Evolutionary conservation across 2,329 filamentous ascomycete genomes (phyloP).

Genomic region (Pyrenophora tritici-repentis): DNA sequence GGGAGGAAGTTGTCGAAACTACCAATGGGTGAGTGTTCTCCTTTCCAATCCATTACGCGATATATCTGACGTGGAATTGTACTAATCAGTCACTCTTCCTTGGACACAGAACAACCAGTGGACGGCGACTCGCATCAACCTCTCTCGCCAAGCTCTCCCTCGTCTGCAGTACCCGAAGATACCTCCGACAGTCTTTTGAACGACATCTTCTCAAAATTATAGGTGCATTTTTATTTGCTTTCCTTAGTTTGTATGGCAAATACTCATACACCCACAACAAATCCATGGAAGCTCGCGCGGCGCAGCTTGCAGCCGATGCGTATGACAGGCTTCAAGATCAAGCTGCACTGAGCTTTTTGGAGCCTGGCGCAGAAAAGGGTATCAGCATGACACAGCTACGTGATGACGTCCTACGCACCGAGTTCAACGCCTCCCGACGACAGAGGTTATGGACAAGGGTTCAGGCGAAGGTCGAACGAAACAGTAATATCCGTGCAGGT

Average conservation of each 20-base stretch:
- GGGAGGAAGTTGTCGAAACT: constrained; percentile 64
- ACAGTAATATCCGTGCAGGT: constrained; percentile 85
- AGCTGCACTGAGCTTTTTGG: constrained; percentile 74
- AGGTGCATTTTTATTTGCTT: constrained; percentile 57
- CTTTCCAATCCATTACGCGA: constrained; percentile 26
- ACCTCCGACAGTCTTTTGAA: constrained; percentile 78
- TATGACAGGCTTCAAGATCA: constrained; percentile 82
- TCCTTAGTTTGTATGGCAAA: constrained; percentile 63
- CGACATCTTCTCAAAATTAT: constrained; percentile 86
- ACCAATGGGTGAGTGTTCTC: constrained; percentile 61
- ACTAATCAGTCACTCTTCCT: constrained; percentile 86
- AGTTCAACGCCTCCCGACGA: constrained; percentile 76
- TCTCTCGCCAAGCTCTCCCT: constrained; percentile 92
- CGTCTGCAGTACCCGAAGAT: constrained; percentile 78
- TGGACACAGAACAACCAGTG: constrained; percentile 73
- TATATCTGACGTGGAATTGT: constrained; percentile 40
- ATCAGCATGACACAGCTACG: constrained; percentile 86
- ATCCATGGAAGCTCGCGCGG: constrained; percentile 73
- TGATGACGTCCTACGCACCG: constrained; percentile 84
- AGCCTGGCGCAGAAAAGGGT: constrained; percentile 71
- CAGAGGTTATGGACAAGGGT: constrained; percentile 86
- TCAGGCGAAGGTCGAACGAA: constrained; percentile 83
- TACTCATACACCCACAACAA: constrained; percentile 66
- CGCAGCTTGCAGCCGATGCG: constrained; percentile 80
- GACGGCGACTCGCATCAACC: constrained; percentile 74